Evolutionary conservation across 2,329 filamentous ascomycete species (phyloP).

Genomic region (Pseudocercospora cruenta): DNA sequence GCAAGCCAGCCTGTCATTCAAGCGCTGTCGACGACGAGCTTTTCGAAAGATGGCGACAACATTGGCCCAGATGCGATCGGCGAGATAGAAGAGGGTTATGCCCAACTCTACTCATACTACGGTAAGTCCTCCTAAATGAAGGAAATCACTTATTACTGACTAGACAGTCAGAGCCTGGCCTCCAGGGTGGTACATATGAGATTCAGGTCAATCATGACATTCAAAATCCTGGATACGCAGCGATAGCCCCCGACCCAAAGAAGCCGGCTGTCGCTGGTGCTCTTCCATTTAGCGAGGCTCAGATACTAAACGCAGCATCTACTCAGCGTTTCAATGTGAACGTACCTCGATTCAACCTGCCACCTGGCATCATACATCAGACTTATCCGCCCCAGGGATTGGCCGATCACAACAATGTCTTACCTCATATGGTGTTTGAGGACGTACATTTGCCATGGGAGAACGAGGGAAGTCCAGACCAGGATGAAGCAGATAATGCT

Average conservation of each 20-base stretch:
- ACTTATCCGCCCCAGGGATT: constrained; percentile 14
- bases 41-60: not conserved
- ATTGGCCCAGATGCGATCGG: not conserved
- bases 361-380: constrained; percentile 1
- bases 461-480: not conserved
- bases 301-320: not conserved
- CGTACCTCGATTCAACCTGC: not conserved
- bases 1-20: not conserved
- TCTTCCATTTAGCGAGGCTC: not conserved
- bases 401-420: constrained; percentile 11
- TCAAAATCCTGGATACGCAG: not conserved
- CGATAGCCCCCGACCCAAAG: too few species aligned
- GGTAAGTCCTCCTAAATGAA: not conserved
- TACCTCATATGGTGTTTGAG: constrained; percentile 17
- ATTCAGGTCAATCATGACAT: not conserved
- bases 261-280: too few species aligned
- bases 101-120: constrained; percentile 6
- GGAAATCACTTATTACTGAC: too few species aligned
- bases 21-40: not conserved
- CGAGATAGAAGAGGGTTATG: constrained; percentile 7
- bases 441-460: constrained; percentile 14
- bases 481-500: not conserved
- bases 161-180: not conserved
- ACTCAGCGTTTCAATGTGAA: not conserved
- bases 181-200: constrained; percentile 3